Conservation (phyloP, 768 basidiomycete genomes). For the Termitomyces sp. region DNA sequence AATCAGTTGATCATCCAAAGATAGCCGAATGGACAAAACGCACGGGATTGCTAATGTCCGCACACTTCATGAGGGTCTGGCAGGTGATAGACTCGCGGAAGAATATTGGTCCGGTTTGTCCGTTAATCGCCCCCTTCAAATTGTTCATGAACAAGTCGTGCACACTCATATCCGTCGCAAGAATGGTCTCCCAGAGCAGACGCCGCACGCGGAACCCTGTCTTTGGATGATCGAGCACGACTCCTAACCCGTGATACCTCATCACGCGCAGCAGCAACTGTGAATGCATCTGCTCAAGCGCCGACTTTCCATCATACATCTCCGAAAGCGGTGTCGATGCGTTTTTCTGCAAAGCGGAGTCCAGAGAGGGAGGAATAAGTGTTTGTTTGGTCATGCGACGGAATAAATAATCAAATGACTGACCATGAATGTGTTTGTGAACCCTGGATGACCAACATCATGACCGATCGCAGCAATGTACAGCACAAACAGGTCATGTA, state of each 20-base stretch:
- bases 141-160: constrained; percentile 81
- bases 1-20: neutral
- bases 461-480: constrained; percentile 95
- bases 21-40: constrained; percentile 28
- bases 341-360: constrained; percentile 69
- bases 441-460: constrained; percentile 95
- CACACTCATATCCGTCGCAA: constrained; percentile 94
- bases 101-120: constrained; percentile 33
- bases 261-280: constrained; percentile 77
- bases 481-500: constrained; percentile 78
- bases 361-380: neutral
- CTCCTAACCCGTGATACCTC: constrained; percentile 72
- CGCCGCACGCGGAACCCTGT: constrained; percentile 56
- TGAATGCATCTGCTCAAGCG: constrained; percentile 91
- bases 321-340: constrained; percentile 85
- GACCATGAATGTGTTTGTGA: constrained; percentile 93
- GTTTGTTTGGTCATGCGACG: constrained; percentile 1
- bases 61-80: constrained; percentile 93
- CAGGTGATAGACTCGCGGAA: constrained; percentile 69
- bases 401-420: constrained; percentile 23
- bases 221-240: constrained; percentile 55
- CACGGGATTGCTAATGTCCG: constrained; percentile 98
- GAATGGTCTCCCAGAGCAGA: constrained; percentile 74
- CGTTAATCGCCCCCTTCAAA: constrained; percentile 48
- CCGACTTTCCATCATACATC: constrained; percentile 85